Evolutionary conservation across 495 filamentous ascomycete genomes (phyloP), one percentile per base, ranked within the genome.

Genomic region (Aspergillus nidulans): DNA sequence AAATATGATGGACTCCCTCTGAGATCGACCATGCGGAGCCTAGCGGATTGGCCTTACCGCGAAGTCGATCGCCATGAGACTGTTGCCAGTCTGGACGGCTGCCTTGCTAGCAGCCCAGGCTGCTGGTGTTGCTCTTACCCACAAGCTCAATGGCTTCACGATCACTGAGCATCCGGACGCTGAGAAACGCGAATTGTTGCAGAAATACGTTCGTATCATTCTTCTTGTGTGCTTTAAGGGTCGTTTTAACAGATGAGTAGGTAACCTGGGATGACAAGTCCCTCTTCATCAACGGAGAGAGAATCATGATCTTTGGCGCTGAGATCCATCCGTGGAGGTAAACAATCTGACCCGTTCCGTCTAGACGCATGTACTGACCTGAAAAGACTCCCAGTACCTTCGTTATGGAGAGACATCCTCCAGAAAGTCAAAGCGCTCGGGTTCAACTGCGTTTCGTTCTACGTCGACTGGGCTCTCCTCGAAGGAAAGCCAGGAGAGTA

Each of bases 181-280:
- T 3, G 67, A 44, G 36, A 68, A 72, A 49, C 64, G 72, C 43
- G 70, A 63, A 9, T 53, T 68, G 39, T 49, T 73, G 36, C 73
- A 76, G 58, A 63, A 74, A 67, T 65, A 68, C 60, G 72, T 75
- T 56, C 24, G 70, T 63, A 19, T 8, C 23, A 24, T 7, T 21
- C 7, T 20, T 16, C 21, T 18, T 41, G 12, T 24, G 18, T 25
- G 43, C 15, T 46, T n/a, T 4, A 19, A 44, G 4, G 34, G 12
- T 4, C n/a, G n/a, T 18, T 19, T 16, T 19, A 40, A 19, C 20
- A 8, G 21, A 43, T 45, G 23, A 20, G 13, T 63, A 82, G 79
- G 81, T 89, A n/a, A 87, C 81, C 12, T 91, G 85, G 81, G 88
- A 91, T 68, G 76, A 89, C 26, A 75, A 89, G 56, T 89, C 89